Percentiles rank a stretch among this genome's conserved stretches.
These are phyloP conservation scores for Eimeria falciformis DNA, from an alignment of 169 alveolate species.

Conservation along the genomic window DNA sequence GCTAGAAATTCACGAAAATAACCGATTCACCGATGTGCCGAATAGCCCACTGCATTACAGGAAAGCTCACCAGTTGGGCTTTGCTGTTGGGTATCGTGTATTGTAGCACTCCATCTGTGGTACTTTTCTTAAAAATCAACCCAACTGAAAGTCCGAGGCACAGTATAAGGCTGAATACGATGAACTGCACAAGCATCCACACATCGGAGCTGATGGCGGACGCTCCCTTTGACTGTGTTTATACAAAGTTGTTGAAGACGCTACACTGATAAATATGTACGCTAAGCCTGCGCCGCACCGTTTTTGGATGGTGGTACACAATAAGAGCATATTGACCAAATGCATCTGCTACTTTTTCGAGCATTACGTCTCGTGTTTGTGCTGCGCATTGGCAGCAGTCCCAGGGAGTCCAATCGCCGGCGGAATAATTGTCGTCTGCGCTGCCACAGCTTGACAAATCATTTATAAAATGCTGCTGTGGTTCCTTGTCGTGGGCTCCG, in stretches of 20 bases:
- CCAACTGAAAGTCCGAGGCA: conserved; percentile 70
- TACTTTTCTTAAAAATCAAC: conserved; percentile 21
- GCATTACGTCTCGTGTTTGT: conserved; percentile 57
- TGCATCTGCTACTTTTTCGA: conserved; percentile 31
- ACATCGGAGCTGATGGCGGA: not conserved
- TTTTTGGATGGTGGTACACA: conserved; percentile 70
- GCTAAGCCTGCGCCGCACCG: conserved; percentile 10
- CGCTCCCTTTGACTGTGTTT: not conserved
- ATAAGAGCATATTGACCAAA: conserved; percentile 65
- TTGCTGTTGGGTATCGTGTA: conserved; percentile 69
- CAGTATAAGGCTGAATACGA: conserved; percentile 42
- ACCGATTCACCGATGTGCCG: not conserved
- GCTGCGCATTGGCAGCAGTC: conserved; percentile 71
- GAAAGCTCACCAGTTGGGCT: conserved; percentile 34
- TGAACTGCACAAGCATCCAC: conserved; percentile 66
- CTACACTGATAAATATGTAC: too few relatives aligned
- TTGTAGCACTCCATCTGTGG: conserved; percentile 65
- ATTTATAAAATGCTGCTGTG: not conserved
- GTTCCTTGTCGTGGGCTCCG: not conserved
- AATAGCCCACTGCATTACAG: not conserved
- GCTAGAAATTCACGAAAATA: not conserved
- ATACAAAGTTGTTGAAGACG: not conserved
- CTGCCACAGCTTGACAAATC: not conserved
- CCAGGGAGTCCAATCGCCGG: conserved; percentile 65
- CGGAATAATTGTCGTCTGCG: conserved; percentile 20